Evolutionary conservation across 2,329 filamentous ascomycete genomes (phyloP).

Genomic region (Epicoccum nigrum): DNA sequence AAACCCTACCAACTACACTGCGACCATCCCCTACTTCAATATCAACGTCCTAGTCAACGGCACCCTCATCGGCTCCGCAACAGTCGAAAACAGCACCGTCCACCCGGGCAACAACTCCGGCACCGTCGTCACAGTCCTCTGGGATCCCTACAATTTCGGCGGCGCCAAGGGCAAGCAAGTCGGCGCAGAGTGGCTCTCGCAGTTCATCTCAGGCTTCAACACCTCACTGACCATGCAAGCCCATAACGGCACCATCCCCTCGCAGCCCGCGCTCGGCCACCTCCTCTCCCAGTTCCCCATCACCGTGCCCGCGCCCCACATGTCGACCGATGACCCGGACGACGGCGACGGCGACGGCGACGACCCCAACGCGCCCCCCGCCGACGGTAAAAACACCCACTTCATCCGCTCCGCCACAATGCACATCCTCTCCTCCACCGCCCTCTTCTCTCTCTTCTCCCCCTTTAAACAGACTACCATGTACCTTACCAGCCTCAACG

Average conservation of each 20-base stretch:
- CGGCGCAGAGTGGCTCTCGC: constrained; percentile 77
- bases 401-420: constrained; percentile 88
- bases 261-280: constrained; percentile 72
- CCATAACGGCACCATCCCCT: constrained; percentile 75
- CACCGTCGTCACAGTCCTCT: constrained; percentile 70
- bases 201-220: constrained; percentile 84
- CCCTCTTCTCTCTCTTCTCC: constrained; percentile 81
- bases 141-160: constrained; percentile 71
- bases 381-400: constrained; percentile 53
- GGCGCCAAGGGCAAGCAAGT: constrained; percentile 66
- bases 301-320: constrained; percentile 71
- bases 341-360: constrained; percentile 48
- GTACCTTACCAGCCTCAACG: constrained; percentile 79
- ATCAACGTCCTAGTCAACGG: constrained; percentile 77
- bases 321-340: constrained; percentile 61
- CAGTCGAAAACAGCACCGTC: constrained; percentile 67
- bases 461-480: constrained; percentile 76
- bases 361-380: constrained; percentile 27
- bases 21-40: constrained; percentile 78
- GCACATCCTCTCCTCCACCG: constrained; percentile 85
- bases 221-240: constrained; percentile 76
- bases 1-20: constrained; percentile 88
- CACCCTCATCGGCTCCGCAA: constrained; percentile 76
- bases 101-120: constrained; percentile 73
- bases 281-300: constrained; percentile 75